Conservation (phyloP, 2,329 filamentous ascomycete species). For the Epichloe elymi region DNA sequence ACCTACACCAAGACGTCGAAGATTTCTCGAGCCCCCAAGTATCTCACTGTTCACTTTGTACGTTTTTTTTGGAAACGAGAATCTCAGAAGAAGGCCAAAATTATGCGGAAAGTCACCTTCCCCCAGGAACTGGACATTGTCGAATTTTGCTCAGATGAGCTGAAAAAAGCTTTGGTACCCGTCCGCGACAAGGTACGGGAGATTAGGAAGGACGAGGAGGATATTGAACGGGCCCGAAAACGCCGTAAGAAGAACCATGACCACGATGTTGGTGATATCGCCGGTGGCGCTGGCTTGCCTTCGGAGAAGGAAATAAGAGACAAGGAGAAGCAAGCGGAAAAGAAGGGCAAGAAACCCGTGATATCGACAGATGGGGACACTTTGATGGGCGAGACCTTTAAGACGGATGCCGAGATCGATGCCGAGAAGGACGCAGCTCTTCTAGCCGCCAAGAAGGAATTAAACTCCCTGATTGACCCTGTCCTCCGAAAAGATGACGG, state of each 20-base stretch:
- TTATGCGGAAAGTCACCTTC: conserved; percentile 96
- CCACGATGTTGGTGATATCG: conserved; percentile 30
- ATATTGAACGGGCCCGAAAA: conserved; percentile 83
- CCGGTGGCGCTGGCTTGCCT: conserved; percentile 32
- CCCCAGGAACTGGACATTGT: conserved; percentile 84
- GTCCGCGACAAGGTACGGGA: conserved; percentile 95
- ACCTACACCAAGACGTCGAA: conserved; percentile 83
- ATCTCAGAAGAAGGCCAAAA: conserved; percentile 97
- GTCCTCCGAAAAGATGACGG: conserved; percentile 64
- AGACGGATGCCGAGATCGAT: conserved; percentile 88
- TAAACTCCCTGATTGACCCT: conserved; percentile 63
- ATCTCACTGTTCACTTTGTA: conserved; percentile 92
- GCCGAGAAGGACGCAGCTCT: conserved; percentile 68
- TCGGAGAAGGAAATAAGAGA: conserved; percentile 40
- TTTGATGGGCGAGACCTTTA: conserved; percentile 67
- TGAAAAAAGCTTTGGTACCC: conserved; percentile 73
- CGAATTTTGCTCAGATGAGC: conserved; percentile 88
- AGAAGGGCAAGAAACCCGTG: conserved; percentile 22
- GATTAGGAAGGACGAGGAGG: conserved; percentile 86
- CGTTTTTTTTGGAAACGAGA: conserved; percentile 99
- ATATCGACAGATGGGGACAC: conserved; percentile 47
- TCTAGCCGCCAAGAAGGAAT: conserved; percentile 72
- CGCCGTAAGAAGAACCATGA: conserved; percentile 60
- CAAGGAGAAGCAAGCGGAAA: conserved; percentile 33
- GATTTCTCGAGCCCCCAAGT: conserved; percentile 83